phyloP scores from a whole-genome alignment of 305 asterid genomes.

The Solanum hybrid region DNA sequence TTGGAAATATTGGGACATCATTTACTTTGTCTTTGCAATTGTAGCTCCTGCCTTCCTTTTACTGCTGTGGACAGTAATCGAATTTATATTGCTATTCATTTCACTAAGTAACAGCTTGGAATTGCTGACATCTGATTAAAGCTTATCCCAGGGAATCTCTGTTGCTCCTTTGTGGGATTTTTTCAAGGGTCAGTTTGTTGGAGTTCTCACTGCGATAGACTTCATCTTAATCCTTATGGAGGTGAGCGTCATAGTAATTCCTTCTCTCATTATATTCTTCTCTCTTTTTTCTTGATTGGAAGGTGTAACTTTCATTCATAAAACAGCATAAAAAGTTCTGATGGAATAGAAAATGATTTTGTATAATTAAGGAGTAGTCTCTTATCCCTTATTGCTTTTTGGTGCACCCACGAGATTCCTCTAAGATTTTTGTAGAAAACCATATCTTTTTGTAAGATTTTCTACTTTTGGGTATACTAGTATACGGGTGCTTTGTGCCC shows the following conservation, averaged over 20 bases:
- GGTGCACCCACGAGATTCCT: not conserved
- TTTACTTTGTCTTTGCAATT: not conserved
- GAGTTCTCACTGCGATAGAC: constrained; percentile 66
- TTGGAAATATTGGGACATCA: not conserved
- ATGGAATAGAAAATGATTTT: not conserved
- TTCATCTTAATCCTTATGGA: constrained; percentile 69
- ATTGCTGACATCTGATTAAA: constrained; percentile 17
- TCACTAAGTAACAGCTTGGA: constrained; percentile 10
- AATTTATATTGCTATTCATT: not conserved
- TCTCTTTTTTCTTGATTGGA: not conserved
- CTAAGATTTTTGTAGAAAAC: not conserved
- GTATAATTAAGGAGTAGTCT: not conserved
- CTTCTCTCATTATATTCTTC: not conserved
- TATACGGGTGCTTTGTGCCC: not conserved
- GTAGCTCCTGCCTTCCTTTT: not conserved
- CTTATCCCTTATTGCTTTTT: not conserved
- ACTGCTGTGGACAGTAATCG: not conserved
- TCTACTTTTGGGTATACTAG: not conserved
- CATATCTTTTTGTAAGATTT: not conserved
- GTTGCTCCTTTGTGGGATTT: constrained; percentile 73
- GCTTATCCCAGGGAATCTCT: constrained; percentile 49
- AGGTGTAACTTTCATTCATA: not conserved
- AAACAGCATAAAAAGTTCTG: not conserved
- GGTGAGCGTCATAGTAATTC: constrained; percentile 22
- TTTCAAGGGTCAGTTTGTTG: constrained; percentile 51